Evolutionary conservation across 805 yeast genomes (phyloP), one percentile per base, ranked within the genome.

Genomic region (Ogataea sp.): DNA sequence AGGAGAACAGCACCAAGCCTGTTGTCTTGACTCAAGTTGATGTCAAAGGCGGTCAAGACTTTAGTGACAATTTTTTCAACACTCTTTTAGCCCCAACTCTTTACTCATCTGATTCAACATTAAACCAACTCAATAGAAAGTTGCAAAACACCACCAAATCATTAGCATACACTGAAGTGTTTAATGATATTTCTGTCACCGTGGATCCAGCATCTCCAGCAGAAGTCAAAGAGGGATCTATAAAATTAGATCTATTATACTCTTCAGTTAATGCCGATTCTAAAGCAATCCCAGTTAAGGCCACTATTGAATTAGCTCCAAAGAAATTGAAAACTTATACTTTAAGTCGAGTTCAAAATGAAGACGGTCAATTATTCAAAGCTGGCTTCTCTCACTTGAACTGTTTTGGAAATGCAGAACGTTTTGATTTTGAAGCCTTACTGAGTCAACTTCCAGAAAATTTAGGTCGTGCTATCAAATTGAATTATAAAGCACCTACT

Each of bases 331-430:
- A 55, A 43, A 42, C 56, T 47, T 39, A 56, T 48, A n/a, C 52
- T 51, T 1, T 59, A n/a, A 64, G 65, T 21, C 58, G 70, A 9
- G 47, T 55, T 9, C 61, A 63, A 27, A 50, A 59, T 7, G 64
- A 59, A 28, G 51, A 54, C 20, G 63, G 64, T 15, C 59, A 67
- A 20, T 45, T 63, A 6, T 41, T 61, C 25, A 59, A 58, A 16
- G 40, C 61, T 20, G 55, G 58, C 35, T 65, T 63, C 43, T 46
- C 59, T 2, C 64, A 70, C 44, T 61, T 63, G 44, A 81, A 81
- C 51, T 62, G 73, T 8, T 70, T 80, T 46, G 87, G 84, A 4
- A 81, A 80, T n/a, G 87, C 83, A 14, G 89, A 82, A 53, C 62
- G 62, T 6, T 49, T 83, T 14, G 62, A 71, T 14, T 43, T 78